These are phyloP conservation scores for Athelia psychrophila DNA, from an alignment of 1,284 basidiomycete genomes.

Conservation along the genomic window DNA sequence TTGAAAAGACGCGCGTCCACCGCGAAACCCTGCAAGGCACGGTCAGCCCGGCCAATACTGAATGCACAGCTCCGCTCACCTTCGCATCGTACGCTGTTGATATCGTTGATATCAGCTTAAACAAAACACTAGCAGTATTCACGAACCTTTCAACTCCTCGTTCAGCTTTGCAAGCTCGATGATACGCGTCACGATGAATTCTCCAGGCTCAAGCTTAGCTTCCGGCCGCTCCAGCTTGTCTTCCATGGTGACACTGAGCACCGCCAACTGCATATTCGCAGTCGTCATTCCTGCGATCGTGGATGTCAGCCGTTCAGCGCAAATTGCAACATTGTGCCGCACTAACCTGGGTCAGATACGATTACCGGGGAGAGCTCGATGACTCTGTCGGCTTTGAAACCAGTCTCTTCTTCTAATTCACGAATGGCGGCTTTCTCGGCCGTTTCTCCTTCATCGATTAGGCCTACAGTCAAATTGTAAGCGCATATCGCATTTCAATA, in stretches of 20 bases:
- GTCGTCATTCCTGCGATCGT: conserved; percentile 71
- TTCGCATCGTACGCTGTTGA: conserved; percentile 62
- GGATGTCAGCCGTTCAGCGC: conserved; percentile 1
- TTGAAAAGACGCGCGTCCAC: conserved; percentile 77
- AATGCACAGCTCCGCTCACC: conserved; percentile 30
- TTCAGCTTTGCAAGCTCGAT: conserved; percentile 67
- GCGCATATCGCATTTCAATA: not conserved
- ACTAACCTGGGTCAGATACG: conserved; percentile 74
- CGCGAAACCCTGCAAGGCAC: conserved; percentile 54
- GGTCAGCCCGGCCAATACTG: conserved; percentile 5
- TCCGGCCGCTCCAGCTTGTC: conserved; percentile 57
- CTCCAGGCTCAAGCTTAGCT: conserved; percentile 76
- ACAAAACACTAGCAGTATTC: conserved; percentile 6
- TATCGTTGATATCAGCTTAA: conserved; percentile 2
- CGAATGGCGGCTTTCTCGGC: conserved; percentile 77
- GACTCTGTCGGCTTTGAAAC: conserved; percentile 67
- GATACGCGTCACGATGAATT: conserved; percentile 75
- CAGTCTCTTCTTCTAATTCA: conserved; percentile 91
- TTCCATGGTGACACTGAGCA: conserved; percentile 59
- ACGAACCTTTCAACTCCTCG: conserved; percentile 60
- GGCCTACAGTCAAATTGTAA: conserved; percentile 39
- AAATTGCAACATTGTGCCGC: conserved; percentile 1
- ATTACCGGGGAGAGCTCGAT: conserved; percentile 67
- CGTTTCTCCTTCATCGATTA: conserved; percentile 81
- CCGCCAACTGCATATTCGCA: conserved; percentile 77